These are phyloP conservation scores for Ustilago crameri DNA, from an alignment of 1,284 basidiomycete species.

Conservation along the genomic window DNA sequence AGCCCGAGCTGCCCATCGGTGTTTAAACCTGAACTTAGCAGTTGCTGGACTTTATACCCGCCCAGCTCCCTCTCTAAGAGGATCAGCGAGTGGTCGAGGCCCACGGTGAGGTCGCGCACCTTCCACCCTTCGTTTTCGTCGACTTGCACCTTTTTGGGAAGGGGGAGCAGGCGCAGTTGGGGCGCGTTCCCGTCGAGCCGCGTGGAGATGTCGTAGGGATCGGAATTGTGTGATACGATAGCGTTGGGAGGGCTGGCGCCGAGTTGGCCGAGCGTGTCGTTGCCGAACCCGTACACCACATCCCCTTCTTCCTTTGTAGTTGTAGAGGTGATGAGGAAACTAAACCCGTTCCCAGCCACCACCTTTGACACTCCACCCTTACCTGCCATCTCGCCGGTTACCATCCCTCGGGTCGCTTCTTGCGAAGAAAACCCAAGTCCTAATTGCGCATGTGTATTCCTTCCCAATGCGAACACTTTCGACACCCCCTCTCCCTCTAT, in stretches of 20 bases:
- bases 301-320: not conserved
- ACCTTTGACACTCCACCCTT: constrained; percentile 8
- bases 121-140: constrained; percentile 10
- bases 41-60: constrained; percentile 10
- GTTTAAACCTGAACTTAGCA: constrained; percentile 35
- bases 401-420: constrained; percentile 47
- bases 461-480: constrained; percentile 34
- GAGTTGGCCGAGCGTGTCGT: constrained; percentile 39
- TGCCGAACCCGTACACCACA: constrained; percentile 22
- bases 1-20: constrained; percentile 57
- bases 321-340: constrained; percentile 18
- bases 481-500: not conserved
- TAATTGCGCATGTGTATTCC: constrained; percentile 42
- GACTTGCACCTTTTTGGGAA: constrained; percentile 12
- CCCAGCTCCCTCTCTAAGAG: constrained; percentile 12
- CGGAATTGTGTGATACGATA: not conserved
- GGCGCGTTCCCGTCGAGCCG: not conserved
- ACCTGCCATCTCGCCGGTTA: constrained; percentile 15
- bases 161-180: constrained; percentile 19
- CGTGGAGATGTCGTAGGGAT: constrained; percentile 28
- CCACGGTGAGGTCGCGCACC: constrained; percentile 4
- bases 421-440: constrained; percentile 37
- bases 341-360: constrained; percentile 16
- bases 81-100: constrained; percentile 36
- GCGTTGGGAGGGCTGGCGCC: constrained; percentile 2